Percentiles rank a stretch among this genome's conserved stretches.
Evolutionary conservation across 495 filamentous ascomycete species (phyloP).

Genomic region (Podospora tetraspora): DNA sequence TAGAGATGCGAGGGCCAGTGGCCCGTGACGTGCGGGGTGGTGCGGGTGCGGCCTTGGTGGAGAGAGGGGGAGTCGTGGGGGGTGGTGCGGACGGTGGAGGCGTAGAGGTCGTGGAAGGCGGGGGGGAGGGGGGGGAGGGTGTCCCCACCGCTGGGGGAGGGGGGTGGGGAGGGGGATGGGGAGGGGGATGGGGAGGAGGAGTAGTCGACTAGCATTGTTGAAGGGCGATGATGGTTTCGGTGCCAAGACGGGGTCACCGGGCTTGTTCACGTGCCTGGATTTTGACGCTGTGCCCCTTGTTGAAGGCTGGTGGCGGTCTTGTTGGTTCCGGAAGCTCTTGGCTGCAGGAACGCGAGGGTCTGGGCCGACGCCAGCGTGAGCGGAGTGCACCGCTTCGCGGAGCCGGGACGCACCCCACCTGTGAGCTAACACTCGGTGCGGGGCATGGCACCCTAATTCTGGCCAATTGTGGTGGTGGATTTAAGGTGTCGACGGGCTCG

Average conservation of each 20-base stretch:
- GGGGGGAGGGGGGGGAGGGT: conserved; percentile 75
- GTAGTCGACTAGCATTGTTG: conserved; percentile 64
- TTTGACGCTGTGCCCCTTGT: not conserved
- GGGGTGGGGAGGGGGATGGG: not conserved
- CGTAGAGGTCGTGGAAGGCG: conserved; percentile 84
- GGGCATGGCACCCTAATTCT: not conserved
- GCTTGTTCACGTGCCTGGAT: not conserved
- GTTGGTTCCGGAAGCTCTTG: not conserved
- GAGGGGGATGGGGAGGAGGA: conserved; percentile 43
- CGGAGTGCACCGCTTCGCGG: not conserved
- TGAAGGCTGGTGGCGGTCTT: not conserved
- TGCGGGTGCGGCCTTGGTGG: conserved; percentile 76
- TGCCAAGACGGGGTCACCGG: not conserved
- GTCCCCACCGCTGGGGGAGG: conserved; percentile 10
- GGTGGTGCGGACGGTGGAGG: conserved; percentile 67
- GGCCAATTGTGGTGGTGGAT: not conserved
- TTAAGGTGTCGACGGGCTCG: not conserved
- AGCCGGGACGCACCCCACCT: not conserved
- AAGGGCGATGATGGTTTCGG: not conserved
- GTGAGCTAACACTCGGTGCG: not conserved
- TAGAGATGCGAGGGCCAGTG: conserved; percentile 93
- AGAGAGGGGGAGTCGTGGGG: conserved; percentile 74
- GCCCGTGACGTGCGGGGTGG: conserved; percentile 77
- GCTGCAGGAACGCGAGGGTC: not conserved
- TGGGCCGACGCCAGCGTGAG: not conserved